A percentile compares a stretch with the other conserved stretches of the same genome.
phyloP scores from a whole-genome alignment of 2,329 filamentous ascomycete genomes.

The Byssochlamys sp. region DNA sequence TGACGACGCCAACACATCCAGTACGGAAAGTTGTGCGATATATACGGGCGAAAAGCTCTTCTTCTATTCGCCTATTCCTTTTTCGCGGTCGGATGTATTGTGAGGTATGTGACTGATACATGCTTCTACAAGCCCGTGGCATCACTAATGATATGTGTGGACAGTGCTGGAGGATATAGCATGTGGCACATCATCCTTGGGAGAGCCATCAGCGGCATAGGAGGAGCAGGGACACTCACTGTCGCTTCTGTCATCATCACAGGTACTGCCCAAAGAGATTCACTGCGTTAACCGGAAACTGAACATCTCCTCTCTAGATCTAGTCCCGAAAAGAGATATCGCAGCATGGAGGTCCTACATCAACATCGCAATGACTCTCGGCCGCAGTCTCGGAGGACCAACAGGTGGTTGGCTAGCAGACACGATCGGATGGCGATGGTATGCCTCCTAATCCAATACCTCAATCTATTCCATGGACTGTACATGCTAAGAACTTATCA shows the following conservation, averaged over 20 bases:
- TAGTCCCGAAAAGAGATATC: conserved; percentile 41
- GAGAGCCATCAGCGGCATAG: conserved; percentile 34
- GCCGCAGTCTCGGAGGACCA: conserved; percentile 43
- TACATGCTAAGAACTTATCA: conserved; percentile 6
- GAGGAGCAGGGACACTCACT: conserved; percentile 36
- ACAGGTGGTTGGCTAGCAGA: conserved; percentile 54
- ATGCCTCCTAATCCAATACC: conserved; percentile 5
- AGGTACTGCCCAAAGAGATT: conserved; percentile 9
- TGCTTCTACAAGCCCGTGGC: not conserved
- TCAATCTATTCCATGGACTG: not conserved
- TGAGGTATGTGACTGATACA: conserved; percentile 19
- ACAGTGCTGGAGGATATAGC: conserved; percentile 26
- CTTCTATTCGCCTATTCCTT: conserved; percentile 43
- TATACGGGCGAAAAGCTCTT: conserved; percentile 47
- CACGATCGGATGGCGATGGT: conserved; percentile 58
- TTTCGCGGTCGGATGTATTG: conserved; percentile 40
- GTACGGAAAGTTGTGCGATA: conserved; percentile 49
- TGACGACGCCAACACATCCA: conserved; percentile 13
- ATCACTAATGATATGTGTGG: not conserved
- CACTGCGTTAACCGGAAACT: not conserved
- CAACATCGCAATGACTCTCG: conserved; percentile 43
- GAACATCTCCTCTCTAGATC: conserved; percentile 20
- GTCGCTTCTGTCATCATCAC: conserved; percentile 41
- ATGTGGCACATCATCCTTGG: conserved; percentile 34
- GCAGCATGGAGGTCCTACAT: conserved; percentile 43